Base-by-base conservation (phyloP, 345 rosid species). In the Pugionium dolabratum region DNA sequence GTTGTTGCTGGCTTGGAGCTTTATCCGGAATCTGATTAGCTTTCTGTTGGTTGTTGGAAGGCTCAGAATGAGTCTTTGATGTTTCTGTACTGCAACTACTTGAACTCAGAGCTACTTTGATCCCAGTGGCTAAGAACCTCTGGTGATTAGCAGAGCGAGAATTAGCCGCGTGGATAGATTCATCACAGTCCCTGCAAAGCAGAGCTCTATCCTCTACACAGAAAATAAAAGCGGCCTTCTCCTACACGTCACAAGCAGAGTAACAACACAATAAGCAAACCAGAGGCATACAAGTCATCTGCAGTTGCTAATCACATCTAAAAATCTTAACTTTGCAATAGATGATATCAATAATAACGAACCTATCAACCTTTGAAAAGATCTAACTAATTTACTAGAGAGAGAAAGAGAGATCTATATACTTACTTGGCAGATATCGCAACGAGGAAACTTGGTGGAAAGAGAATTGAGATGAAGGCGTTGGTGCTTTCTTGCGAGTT, bases 171-270 rank as follows among this genome's bases (percentile, higher is more conserved):
- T 94, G 99, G 72, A 94, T 83, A 0, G 96, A 79, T 50, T 85
- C 89, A 65, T 94, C 97, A 4, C 99, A 94, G 35, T 90, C 92
- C 72, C 65, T 81, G 67, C 99, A 94, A 59, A 94, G 80, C 40
- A 94, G 84, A 26, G 99, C 99, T 72, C 96, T 84, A 72, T 94
- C 99, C 72, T 94, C 99, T 3, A 94, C 97, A 62, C 99, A 94
- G 82, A 90, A 94, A 34, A 94, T 90, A 83, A 94, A 88, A 44
- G 99, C 99, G 9, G 91, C 36, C 83, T 86, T 94, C 76, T 94
- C 99, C 99, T 94, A 80, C 47, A 71, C 39, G 73, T 67, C 59
- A 74, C 1, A 65, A 10, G 34, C 7, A 39, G 35, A 49, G 40
- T 37, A 56, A 53, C 27, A 45, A 46, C 43, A 37, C 4, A 29